Base-by-base conservation (phyloP, 2,329 filamentous ascomycete genomes). In the Hirsutella minnesotensis region DNA sequence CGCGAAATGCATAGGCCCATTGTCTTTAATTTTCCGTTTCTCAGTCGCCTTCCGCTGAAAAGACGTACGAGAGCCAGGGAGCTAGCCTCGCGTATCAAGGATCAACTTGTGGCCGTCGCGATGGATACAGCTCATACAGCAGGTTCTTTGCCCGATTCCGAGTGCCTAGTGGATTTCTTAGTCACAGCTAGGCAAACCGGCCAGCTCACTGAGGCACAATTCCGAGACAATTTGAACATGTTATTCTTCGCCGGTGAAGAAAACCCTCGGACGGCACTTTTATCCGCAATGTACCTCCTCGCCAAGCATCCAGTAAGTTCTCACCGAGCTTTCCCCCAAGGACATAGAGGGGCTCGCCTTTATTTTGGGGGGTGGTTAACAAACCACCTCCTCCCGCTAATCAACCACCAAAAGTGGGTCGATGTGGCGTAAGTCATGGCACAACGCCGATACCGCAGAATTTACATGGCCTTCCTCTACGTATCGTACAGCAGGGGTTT, bases 201-300 rank as follows among this genome's bases (percentile, higher is more conserved):
- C 4, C 42, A 44, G 15, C 53, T 57, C 30, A 58, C 49, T 7
- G 59, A 65, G 43, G 56, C 59, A 41, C 62, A 66, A 40, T 59
- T 65, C 45, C 56, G 61, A 15, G 59, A 65, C 40, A 67, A 67
- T 35, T 45, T 63, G 16, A 64, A 62, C 30, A 58, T 67, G 13
- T 51, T 57, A 2, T 67, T 65, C 38, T 53, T 67, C 13, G 64
- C 64, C 0, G 62, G 62, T 0, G 64, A 67, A 41, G 64, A 67
- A 48, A 67, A 67, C 43, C 57, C 61, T 1, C 63, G 66, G 49
- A 51, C 61, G 42, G 51, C 59, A 16, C 53, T 66, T 16, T 58
- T 56, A 13, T 64, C 58, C 1, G 53, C 51, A 18, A 44, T 66
- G 33, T 65, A 61, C 48, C 49, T 62, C n/a, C 46, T 66, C 9